phyloP scores from a whole-genome alignment of 805 yeast species.

The Candida sonorensis region DNA sequence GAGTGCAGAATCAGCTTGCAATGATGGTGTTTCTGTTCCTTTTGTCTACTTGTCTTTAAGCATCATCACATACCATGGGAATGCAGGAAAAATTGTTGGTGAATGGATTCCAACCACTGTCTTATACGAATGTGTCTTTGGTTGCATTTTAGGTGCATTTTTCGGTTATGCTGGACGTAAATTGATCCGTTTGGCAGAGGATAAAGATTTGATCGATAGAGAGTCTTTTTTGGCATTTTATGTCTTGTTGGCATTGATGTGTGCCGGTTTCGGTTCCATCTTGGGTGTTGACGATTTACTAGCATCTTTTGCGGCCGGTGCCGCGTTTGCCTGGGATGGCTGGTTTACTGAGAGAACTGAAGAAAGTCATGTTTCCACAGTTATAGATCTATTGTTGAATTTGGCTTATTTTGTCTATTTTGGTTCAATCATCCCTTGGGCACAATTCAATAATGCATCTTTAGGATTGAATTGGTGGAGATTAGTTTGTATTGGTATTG shows the following conservation, averaged over 20 bases:
- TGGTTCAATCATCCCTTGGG: conserved; percentile 70
- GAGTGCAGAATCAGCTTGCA: conserved; percentile 69
- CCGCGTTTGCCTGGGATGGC: conserved; percentile 71
- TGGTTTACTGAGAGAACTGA: conserved; percentile 53
- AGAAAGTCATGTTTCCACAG: conserved; percentile 58
- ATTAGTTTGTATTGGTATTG: conserved; percentile 43
- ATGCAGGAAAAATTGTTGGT: conserved; percentile 45
- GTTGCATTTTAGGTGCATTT: conserved; percentile 43
- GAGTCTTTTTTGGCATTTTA: conserved; percentile 54
- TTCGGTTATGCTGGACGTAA: conserved; percentile 47
- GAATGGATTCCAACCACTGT: conserved; percentile 59
- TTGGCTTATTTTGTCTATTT: conserved; percentile 62
- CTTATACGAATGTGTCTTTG: conserved; percentile 56
- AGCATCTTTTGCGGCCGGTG: conserved; percentile 69
- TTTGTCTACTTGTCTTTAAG: conserved; percentile 56
- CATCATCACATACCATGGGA: conserved; percentile 43
- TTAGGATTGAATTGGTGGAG: conserved; percentile 49
- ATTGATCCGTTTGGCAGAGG: conserved; percentile 47
- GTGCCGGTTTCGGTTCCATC: conserved; percentile 58
- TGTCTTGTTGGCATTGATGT: conserved; percentile 46
- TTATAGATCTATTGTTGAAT: conserved; percentile 57
- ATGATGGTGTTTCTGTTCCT: conserved; percentile 70
- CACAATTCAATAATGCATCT: conserved; percentile 39
- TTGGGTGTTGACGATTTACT: conserved; percentile 66
- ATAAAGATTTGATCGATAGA: conserved; percentile 46